phyloP scores from a whole-genome alignment of 1,284 basidiomycete species.

The Ganoderma resinaceum region DNA sequence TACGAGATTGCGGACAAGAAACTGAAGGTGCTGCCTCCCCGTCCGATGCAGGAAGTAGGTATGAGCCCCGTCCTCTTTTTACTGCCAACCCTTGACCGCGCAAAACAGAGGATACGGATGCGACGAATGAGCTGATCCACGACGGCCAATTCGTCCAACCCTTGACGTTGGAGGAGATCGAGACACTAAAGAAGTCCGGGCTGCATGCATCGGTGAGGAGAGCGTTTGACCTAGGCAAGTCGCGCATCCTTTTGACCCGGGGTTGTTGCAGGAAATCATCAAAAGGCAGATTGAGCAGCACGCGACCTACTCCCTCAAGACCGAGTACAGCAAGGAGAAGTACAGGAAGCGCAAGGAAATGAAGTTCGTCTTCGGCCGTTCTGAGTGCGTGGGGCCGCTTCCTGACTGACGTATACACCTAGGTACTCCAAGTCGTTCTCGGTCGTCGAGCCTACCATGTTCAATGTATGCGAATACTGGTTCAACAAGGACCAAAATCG shows the following conservation, averaged over 20 bases:
- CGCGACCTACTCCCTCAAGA: slow-evolving; percentile 89
- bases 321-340: slow-evolving; percentile 97
- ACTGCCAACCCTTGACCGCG: slow-evolving; percentile 21
- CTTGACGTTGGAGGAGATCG: slow-evolving; percentile 82
- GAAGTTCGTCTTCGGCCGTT: slow-evolving; percentile 65
- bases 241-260: slow-evolving; percentile 7
- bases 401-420: slow-evolving; percentile 7
- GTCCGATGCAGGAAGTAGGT: slow-evolving; percentile 79
- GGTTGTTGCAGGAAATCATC: slow-evolving; percentile 81
- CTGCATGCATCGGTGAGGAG: slow-evolving; percentile 70
- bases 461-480: slow-evolving; percentile 92
- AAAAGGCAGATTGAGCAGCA: slow-evolving; percentile 91
- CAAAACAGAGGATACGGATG: slow-evolving; percentile 83
- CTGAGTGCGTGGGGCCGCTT: not conserved
- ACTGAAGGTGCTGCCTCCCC: slow-evolving; percentile 66
- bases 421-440: slow-evolving; percentile 92
- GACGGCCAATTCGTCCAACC: slow-evolving; percentile 83
- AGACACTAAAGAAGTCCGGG: slow-evolving; percentile 79
- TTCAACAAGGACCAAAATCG: slow-evolving; percentile 82
- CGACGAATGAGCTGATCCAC: slow-evolving; percentile 89
- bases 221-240: slow-evolving; percentile 7
- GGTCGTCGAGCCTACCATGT: slow-evolving; percentile 87
- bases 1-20: slow-evolving; percentile 80
- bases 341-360: slow-evolving; percentile 95
- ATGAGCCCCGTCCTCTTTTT: slow-evolving; percentile 32